Evolutionary conservation across 805 yeast species (phyloP).

Genomic region (Zygosaccharomyces lentus): DNA sequence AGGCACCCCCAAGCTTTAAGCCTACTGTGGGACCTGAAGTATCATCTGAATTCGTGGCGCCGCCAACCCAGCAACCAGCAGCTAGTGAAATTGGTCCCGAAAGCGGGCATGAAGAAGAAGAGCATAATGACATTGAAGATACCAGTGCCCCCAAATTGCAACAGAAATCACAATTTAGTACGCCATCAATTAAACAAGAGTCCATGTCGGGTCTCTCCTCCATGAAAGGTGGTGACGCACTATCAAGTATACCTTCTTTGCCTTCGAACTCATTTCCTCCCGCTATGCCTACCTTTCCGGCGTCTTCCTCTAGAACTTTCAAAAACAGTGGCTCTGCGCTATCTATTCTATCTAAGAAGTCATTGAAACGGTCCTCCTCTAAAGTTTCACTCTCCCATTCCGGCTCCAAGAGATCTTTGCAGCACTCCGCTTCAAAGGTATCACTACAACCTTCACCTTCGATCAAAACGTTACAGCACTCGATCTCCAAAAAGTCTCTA

Average conservation of each 20-base stretch:
- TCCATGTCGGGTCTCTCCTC: not conserved
- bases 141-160: slow-evolving; percentile 25
- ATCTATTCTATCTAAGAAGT: slow-evolving; percentile 20
- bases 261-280: slow-evolving; percentile 17
- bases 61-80: not conserved
- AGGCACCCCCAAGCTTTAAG: not conserved
- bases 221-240: not conserved
- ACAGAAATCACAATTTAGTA: slow-evolving; percentile 34
- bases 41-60: not conserved
- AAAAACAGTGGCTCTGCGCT: slow-evolving; percentile 22
- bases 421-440: slow-evolving; percentile 14
- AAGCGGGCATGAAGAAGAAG: not conserved
- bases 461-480: slow-evolving; percentile 4
- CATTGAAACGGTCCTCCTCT: slow-evolving; percentile 13
- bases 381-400: slow-evolving; percentile 8
- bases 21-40: not conserved
- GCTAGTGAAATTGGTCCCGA: not conserved
- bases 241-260: slow-evolving; percentile 10
- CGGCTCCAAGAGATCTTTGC: slow-evolving; percentile 11
- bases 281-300: slow-evolving; percentile 24
- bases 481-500: slow-evolving; percentile 22
- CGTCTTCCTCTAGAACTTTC: slow-evolving; percentile 29
- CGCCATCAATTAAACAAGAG: slow-evolving; percentile 19
- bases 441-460: slow-evolving; percentile 12
- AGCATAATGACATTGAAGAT: slow-evolving; percentile 7